A percentile compares a stretch with the other conserved stretches of the same genome.
Evolutionary conservation across 208 protist species (phyloP).

Genomic region (Wallacemonas sp.): DNA sequence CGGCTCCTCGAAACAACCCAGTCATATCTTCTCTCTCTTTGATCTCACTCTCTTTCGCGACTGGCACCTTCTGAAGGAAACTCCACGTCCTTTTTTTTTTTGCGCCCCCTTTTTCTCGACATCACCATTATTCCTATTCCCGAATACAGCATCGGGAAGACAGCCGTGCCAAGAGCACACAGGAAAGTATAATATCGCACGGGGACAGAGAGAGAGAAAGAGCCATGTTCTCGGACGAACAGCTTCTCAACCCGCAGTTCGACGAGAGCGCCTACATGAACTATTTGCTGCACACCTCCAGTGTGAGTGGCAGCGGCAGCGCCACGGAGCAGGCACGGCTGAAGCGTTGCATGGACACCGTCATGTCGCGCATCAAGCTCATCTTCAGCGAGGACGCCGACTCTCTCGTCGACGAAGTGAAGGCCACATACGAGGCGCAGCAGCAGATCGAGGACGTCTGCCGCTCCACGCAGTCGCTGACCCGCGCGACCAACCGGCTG

Average conservation of each 20-base stretch:
- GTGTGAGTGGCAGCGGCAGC: constrained; percentile 18
- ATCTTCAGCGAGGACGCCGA: constrained; percentile 63
- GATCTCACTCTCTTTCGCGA: too few species aligned
- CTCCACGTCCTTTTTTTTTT: too few species aligned
- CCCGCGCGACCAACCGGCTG: constrained; percentile 52
- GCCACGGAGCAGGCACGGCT: constrained; percentile 59
- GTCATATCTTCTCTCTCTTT: too few species aligned
- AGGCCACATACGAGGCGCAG: constrained; percentile 54
- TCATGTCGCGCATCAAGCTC: constrained; percentile 46
- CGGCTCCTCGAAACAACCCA: too few species aligned
- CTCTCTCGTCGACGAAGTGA: constrained; percentile 61
- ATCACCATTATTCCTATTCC: too few species aligned
- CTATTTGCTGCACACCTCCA: constrained; percentile 61
- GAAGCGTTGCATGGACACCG: constrained; percentile 40
- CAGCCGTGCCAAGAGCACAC: too few species aligned
- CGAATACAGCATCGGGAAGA: too few species aligned
- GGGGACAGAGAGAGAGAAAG: too few species aligned
- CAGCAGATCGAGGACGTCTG: constrained; percentile 47
- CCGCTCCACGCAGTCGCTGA: constrained; percentile 51
- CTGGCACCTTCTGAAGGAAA: too few species aligned
- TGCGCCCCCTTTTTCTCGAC: too few species aligned
- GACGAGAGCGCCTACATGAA: constrained; percentile 80
- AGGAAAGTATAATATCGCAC: too few species aligned
- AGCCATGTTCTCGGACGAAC: constrained; percentile 75
- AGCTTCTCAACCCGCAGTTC: constrained; percentile 69